Evolutionary conservation across 352 stramenopile species (phyloP).

Genomic region (Phytophthora sp.): DNA sequence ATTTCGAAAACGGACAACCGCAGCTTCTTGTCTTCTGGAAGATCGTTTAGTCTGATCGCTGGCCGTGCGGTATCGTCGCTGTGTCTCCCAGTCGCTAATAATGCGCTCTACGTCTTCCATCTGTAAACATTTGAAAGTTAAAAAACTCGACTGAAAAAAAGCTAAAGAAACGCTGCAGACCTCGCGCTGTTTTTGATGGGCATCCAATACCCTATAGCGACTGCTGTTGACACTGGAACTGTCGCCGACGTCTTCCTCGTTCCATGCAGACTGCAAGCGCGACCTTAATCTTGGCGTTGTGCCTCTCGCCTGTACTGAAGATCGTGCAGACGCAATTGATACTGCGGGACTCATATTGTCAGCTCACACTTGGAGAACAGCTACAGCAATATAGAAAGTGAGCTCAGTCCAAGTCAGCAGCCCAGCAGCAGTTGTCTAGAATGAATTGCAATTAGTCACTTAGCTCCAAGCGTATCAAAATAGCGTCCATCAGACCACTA

Average conservation of each 20-base stretch:
- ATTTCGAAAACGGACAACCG: slow-evolving; percentile 14
- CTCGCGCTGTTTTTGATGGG: slow-evolving; percentile 45
- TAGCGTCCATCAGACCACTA: slow-evolving; percentile 25
- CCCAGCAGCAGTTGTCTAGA: slow-evolving; percentile 21
- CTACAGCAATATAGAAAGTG: slow-evolving; percentile 8
- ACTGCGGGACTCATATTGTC: slow-evolving; percentile 20
- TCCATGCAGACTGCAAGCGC: slow-evolving; percentile 7
- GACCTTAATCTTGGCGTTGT: slow-evolving; percentile 18
- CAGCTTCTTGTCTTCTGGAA: slow-evolving; percentile 15
- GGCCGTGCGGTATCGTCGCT: slow-evolving; percentile 15
- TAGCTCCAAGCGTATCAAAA: slow-evolving; percentile 31
- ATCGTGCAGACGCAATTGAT: slow-evolving; percentile 18
- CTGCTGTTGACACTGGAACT: slow-evolving; percentile 14
- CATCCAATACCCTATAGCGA: slow-evolving; percentile 53
- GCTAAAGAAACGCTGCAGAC: too few relatives aligned
- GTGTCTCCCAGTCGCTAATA: slow-evolving; percentile 45
- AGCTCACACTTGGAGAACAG: slow-evolving; percentile 4
- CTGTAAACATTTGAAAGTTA: slow-evolving; percentile 19
- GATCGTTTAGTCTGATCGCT: slow-evolving; percentile 2
- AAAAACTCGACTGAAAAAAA: neutral
- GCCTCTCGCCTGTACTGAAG: slow-evolving; percentile 21
- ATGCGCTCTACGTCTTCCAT: slow-evolving; percentile 51
- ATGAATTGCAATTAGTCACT: slow-evolving; percentile 30
- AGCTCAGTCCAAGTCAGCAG: neutral
- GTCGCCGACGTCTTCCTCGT: slow-evolving; percentile 18